Conservation (phyloP, 2,329 filamentous ascomycete species). For the Byssochlamys sp. region DNA sequence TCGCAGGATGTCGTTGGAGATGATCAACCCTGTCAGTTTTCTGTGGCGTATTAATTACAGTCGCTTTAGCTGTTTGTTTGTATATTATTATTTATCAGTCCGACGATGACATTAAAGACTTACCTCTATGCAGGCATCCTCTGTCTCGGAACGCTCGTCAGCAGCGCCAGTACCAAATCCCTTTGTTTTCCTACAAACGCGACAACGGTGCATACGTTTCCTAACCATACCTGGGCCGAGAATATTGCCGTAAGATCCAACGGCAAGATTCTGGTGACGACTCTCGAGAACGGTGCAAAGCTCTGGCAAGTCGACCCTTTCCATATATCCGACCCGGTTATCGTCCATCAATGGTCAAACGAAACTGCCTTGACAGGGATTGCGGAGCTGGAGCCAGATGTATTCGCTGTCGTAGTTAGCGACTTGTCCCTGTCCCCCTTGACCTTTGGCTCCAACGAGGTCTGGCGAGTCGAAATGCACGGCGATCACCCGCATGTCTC, state of each 20-base stretch:
- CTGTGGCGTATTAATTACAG: not conserved
- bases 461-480: conserved; percentile 7
- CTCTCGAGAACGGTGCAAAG: conserved; percentile 6
- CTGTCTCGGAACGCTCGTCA: not conserved
- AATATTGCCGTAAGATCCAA: conserved; percentile 9
- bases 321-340: conserved; percentile 4
- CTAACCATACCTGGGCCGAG: conserved; percentile 2
- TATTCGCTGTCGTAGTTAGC: conserved; percentile 11
- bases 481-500: not conserved
- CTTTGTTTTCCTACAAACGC: not conserved
- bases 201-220: not conserved
- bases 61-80: not conserved
- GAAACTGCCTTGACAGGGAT: conserved; percentile 12
- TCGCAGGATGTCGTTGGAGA: not conserved
- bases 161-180: not conserved
- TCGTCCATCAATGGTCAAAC: conserved; percentile 6
- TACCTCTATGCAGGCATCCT: not conserved
- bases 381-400: conserved; percentile 9
- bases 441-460: not conserved
- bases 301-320: conserved; percentile 8
- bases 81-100: not conserved
- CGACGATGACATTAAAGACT: not conserved
- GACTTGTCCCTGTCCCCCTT: conserved; percentile 8
- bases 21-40: not conserved
- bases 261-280: conserved; percentile 12